Conservation (phyloP, 2,329 filamentous ascomycete species). For the Cercospora sp. region DNA sequence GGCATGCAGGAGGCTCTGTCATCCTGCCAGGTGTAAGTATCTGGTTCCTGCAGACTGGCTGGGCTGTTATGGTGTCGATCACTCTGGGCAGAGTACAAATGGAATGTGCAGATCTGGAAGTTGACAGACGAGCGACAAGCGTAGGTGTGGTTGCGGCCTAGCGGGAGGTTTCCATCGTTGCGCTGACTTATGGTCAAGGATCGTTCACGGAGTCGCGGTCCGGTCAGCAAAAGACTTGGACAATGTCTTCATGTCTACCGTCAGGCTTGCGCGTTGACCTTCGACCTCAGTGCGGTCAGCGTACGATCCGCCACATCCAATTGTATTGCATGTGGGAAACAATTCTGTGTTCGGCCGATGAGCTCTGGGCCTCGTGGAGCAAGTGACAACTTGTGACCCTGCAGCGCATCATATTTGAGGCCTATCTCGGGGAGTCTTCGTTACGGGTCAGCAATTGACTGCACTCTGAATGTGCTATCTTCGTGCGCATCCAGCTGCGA, state of each 20-base stretch:
- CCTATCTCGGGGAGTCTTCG: not conserved
- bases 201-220: not conserved
- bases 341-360: not conserved
- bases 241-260: not conserved
- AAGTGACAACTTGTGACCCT: not conserved
- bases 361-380: not conserved
- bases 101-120: not conserved
- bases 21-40: not conserved
- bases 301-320: not conserved
- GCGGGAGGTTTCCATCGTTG: not conserved
- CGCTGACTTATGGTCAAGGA: not conserved
- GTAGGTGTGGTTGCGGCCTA: not conserved
- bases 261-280: not conserved
- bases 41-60: not conserved
- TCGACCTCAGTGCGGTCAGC: not conserved
- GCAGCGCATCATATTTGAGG: not conserved
- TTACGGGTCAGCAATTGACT: not conserved
- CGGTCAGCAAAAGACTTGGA: not conserved
- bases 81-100: not conserved
- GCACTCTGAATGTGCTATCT: not conserved
- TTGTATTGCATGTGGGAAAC: not conserved
- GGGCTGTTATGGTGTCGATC: not conserved
- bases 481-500: not conserved
- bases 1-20: slow-evolving; percentile 2
- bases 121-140: not conserved